A percentile compares a stretch with the other conserved stretches of the same genome.
Conservation (phyloP, 2,329 filamentous ascomycete species). For the Apiospora malaysiana region DNA sequence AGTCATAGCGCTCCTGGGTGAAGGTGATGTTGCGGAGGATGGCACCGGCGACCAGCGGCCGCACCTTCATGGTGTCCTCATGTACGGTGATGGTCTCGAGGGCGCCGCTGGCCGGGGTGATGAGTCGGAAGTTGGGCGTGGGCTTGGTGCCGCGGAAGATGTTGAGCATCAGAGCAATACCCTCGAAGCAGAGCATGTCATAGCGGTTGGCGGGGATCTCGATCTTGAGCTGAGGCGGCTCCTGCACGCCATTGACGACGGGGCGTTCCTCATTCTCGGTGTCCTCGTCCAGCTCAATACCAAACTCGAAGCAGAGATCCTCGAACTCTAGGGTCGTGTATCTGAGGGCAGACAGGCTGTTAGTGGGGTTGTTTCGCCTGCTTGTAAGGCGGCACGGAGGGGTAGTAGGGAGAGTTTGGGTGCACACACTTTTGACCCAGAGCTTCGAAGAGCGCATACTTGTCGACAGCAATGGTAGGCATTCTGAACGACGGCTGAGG, state of each 20-base stretch:
- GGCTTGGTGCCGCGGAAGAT: conserved; percentile 83
- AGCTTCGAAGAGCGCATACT: conserved; percentile 92
- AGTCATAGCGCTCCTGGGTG: conserved; percentile 89
- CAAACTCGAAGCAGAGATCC: conserved; percentile 97
- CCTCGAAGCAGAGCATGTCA: conserved; percentile 97
- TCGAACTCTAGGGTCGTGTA: conserved; percentile 96
- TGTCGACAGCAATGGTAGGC: conserved; percentile 97
- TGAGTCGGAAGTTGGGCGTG: conserved; percentile 80
- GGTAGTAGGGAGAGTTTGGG: conserved; percentile 28
- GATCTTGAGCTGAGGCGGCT: conserved; percentile 94
- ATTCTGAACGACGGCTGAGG: conserved; percentile 56
- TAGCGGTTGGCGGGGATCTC: conserved; percentile 96
- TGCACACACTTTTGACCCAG: conserved; percentile 77
- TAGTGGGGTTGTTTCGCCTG: conserved; percentile 20
- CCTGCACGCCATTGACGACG: conserved; percentile 77
- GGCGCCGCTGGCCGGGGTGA: conserved; percentile 73
- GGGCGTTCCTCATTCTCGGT: conserved; percentile 78
- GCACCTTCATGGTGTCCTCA: conserved; percentile 75
- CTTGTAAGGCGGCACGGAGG: conserved; percentile 28
- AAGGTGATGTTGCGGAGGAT: conserved; percentile 92
- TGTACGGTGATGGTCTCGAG: conserved; percentile 82
- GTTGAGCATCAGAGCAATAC: conserved; percentile 93
- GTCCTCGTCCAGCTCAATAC: conserved; percentile 97
- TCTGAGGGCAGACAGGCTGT: conserved; percentile 46
- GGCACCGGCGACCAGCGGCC: conserved; percentile 87